These are phyloP conservation scores for Ogataea hybrid DNA, from an alignment of 1,139 yeast genomes.

Conservation along the genomic window DNA sequence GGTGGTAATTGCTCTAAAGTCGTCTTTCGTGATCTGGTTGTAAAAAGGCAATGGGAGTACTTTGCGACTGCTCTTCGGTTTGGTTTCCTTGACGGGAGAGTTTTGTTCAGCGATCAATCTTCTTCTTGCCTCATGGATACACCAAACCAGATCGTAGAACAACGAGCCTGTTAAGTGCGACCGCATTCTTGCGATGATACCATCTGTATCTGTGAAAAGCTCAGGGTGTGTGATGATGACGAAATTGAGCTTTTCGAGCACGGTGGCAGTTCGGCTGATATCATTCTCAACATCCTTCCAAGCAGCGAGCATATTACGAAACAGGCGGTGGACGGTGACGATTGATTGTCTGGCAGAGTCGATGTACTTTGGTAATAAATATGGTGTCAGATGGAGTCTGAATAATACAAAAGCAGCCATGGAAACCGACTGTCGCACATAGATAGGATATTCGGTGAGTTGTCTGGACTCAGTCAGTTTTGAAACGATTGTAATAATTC, in stretches of 20 bases:
- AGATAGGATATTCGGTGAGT: constrained; percentile 82
- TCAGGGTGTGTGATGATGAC: constrained; percentile 88
- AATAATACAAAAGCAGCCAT: constrained; percentile 79
- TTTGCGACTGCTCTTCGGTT: constrained; percentile 24
- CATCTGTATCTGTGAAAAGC: constrained; percentile 62
- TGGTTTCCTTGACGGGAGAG: constrained; percentile 6
- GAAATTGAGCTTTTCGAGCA: constrained; percentile 85
- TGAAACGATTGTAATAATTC: constrained; percentile 76
- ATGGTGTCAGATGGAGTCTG: constrained; percentile 77
- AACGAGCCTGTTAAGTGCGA: constrained; percentile 90
- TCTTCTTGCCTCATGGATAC: constrained; percentile 91
- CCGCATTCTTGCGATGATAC: constrained; percentile 84
- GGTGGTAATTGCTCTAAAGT: constrained; percentile 78
- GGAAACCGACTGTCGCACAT: constrained; percentile 80
- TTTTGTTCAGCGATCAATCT: constrained; percentile 46
- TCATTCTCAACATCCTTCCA: constrained; percentile 93
- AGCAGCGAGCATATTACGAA: constrained; percentile 82
- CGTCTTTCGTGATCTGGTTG: constrained; percentile 89
- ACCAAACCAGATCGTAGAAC: constrained; percentile 91
- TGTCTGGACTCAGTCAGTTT: constrained; percentile 64
- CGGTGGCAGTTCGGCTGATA: constrained; percentile 87
- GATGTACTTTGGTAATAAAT: constrained; percentile 70
- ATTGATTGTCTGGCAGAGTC: constrained; percentile 92
- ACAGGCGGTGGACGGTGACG: constrained; percentile 86
- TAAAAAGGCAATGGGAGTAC: constrained; percentile 86